Percentiles rank a stretch among this genome's conserved stretches.
phyloP scores from a whole-genome alignment of 192 early-diverging fungal genomes.

The Glomus cerebriforme region DNA sequence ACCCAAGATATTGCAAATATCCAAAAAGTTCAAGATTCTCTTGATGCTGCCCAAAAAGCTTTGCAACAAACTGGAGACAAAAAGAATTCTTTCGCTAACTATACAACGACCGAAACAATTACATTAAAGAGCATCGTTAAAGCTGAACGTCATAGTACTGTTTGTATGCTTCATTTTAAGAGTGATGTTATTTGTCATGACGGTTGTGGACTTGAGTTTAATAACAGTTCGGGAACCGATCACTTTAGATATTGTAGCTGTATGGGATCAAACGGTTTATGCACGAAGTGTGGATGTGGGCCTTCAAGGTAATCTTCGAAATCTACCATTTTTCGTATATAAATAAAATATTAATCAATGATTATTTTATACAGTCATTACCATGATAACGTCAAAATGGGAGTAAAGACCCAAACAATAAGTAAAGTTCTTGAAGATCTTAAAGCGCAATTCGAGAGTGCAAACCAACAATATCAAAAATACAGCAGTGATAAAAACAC shows the following conservation, averaged over 20 bases:
- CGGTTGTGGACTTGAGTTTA: neutral
- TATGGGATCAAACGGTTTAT: neutral
- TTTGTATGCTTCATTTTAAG: conserved; percentile 4
- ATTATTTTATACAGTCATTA: conserved; percentile 18
- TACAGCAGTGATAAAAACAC: neutral
- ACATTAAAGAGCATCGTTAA: neutral
- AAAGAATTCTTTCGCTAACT: conserved; percentile 2
- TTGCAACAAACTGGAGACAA: neutral
- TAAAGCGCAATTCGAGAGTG: conserved; percentile 1
- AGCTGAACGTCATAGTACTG: neutral
- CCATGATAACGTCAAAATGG: neutral
- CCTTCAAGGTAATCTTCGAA: conserved; percentile 11
- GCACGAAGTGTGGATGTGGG: neutral
- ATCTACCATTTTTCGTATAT: neutral
- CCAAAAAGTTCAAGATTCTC: neutral
- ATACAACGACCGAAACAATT: conserved; percentile 4
- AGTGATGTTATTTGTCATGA: conserved; percentile 10
- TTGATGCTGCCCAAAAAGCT: conserved; percentile 16
- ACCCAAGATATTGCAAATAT: neutral
- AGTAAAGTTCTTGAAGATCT: conserved; percentile 12
- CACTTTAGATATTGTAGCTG: neutral
- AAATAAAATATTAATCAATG: neutral
- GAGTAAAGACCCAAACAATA: neutral
- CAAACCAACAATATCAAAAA: conserved; percentile 5
- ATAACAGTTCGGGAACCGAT: neutral